Evolutionary conservation across 1,139 yeast species (phyloP).

Genomic region (Taphrina flavorubra): DNA sequence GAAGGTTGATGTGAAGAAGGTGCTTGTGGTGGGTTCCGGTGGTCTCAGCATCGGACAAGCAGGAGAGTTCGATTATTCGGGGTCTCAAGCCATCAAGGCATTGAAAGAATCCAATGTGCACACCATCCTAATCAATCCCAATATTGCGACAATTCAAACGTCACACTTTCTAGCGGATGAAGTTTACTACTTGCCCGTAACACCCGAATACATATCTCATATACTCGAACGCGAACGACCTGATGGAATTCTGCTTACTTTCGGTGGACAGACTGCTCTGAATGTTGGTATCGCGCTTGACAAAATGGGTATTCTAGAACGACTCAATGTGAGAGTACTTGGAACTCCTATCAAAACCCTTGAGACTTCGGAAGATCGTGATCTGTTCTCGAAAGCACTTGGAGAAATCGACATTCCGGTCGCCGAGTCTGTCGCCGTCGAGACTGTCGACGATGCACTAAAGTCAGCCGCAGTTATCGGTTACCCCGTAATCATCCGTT

Average conservation of each 20-base stretch:
- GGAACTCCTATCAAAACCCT: slow-evolving; percentile 97
- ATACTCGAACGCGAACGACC: slow-evolving; percentile 95
- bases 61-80: slow-evolving; percentile 98
- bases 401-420: slow-evolving; percentile 86
- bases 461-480: slow-evolving; percentile 85
- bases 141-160: slow-evolving; percentile 96
- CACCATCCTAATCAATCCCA: slow-evolving; percentile 90
- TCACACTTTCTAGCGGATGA: slow-evolving; percentile 95
- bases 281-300: slow-evolving; percentile 95
- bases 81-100: slow-evolving; percentile 95
- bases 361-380: slow-evolving; percentile 97
- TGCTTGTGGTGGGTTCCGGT: slow-evolving; percentile 94
- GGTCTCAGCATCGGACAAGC: slow-evolving; percentile 99
- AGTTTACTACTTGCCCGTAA: slow-evolving; percentile 89
- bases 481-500: slow-evolving; percentile 95
- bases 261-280: slow-evolving; percentile 98
- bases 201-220: slow-evolving; percentile 92
- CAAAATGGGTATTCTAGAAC: slow-evolving; percentile 88
- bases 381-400: slow-evolving; percentile 83
- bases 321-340: slow-evolving; percentile 88
- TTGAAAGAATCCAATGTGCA: slow-evolving; percentile 84
- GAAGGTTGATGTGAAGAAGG: slow-evolving; percentile 75
- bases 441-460: slow-evolving; percentile 88
- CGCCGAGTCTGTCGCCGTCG: slow-evolving; percentile 95
- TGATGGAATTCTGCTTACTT: slow-evolving; percentile 90